These are phyloP conservation scores for Cyberlindnera xishuangbannaensis DNA, from an alignment of 805 yeast species.

Conservation along the genomic window DNA sequence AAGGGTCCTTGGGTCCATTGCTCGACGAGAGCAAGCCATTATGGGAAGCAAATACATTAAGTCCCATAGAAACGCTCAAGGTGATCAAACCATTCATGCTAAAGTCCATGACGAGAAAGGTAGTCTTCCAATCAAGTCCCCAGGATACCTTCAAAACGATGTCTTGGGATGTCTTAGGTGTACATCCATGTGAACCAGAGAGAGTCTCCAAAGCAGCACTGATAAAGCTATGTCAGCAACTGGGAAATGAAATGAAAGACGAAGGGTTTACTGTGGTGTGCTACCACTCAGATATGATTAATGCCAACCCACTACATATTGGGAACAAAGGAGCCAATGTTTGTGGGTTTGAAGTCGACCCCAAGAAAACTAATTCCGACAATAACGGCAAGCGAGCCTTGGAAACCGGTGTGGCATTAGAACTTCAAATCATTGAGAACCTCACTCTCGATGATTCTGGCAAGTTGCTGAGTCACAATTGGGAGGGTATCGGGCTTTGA, in stretches of 20 bases:
- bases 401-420: slow-evolving; percentile 15
- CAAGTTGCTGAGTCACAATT: slow-evolving; percentile 17
- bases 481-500: no score
- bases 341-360: no score
- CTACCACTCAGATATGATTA: slow-evolving; percentile 26
- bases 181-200: slow-evolving; percentile 26
- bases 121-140: slow-evolving; percentile 26
- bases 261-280: slow-evolving; percentile 26
- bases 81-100: slow-evolving; percentile 26
- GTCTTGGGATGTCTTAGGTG: slow-evolving; percentile 11
- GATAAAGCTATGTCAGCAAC: slow-evolving; percentile 24
- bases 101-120: slow-evolving; percentile 23
- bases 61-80: slow-evolving; percentile 28
- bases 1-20: slow-evolving; percentile 17
- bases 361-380: no score
- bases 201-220: slow-evolving; percentile 34
- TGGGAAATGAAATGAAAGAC: slow-evolving; percentile 23
- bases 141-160: slow-evolving; percentile 26
- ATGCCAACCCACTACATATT: slow-evolving; percentile 10
- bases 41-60: slow-evolving; percentile 27
- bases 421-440: slow-evolving; percentile 12
- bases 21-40: slow-evolving; percentile 17
- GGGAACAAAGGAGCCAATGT: no score
- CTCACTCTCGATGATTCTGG: slow-evolving; percentile 16
- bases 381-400: slow-evolving; percentile 6